Percentiles rank a stretch among this genome's conserved stretches.
Conservation (phyloP, 78 protist species). For the Emiliania huxleyi region DNA sequence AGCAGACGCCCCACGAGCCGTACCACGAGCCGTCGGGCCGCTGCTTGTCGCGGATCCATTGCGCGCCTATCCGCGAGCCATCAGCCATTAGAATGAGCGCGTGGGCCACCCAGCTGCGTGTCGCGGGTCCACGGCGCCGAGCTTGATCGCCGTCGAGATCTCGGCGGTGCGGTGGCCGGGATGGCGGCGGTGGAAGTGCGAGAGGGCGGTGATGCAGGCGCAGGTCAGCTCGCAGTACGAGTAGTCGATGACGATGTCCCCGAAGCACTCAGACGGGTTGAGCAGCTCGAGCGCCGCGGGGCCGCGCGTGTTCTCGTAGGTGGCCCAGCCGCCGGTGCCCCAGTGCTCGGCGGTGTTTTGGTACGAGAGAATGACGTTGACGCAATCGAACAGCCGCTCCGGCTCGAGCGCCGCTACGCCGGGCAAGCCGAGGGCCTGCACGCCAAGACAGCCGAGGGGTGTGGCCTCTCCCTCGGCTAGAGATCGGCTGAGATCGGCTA, state of each 20-base stretch:
- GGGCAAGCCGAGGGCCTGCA: neutral
- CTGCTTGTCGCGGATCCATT: constrained; percentile 65
- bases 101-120: too few species aligned
- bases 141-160: neutral
- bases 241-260: constrained; percentile 91
- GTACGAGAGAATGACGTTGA: constrained; percentile 74
- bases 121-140: neutral
- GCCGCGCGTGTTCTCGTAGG: constrained; percentile 75
- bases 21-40: constrained; percentile 83
- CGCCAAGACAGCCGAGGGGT: too few species aligned
- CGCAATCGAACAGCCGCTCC: constrained; percentile 76
- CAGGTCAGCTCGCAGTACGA: constrained; percentile 56
- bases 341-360: constrained; percentile 67
- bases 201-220: constrained; percentile 53
- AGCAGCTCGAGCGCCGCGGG: constrained; percentile 70
- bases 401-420: neutral
- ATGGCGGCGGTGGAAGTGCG: constrained; percentile 53
- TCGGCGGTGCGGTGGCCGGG: constrained; percentile 77
- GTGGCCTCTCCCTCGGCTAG: too few species aligned
- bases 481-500: too few species aligned
- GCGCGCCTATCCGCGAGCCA: too few species aligned
- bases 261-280: constrained; percentile 87
- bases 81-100: too few species aligned
- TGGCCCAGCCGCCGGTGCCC: constrained; percentile 67
- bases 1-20: constrained; percentile 80